These are phyloP conservation scores for Luzula sylvatica DNA, from an alignment of 176 grass and related monocot genomes.

Conservation along the genomic window DNA sequence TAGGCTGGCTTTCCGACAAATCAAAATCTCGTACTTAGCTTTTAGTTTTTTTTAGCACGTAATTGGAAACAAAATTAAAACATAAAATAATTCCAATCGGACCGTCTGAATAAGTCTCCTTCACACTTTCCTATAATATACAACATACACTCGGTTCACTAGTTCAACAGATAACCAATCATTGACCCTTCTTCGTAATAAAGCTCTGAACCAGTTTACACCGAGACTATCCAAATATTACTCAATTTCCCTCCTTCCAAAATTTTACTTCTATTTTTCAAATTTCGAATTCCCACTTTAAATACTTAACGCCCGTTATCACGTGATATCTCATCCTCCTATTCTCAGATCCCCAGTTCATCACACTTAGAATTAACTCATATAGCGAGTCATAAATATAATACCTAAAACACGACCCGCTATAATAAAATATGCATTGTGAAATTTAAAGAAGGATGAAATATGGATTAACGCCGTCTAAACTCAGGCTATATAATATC, in stretches of 20 bases:
- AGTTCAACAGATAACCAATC: background rate
- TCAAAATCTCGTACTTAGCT: too few relatives aligned
- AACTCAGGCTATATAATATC: background rate
- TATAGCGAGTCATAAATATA: background rate
- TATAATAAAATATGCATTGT: background rate
- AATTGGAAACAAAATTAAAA: too few relatives aligned
- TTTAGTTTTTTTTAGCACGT: too few relatives aligned
- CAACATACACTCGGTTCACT: background rate
- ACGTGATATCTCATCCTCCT: background rate
- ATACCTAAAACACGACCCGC: background rate
- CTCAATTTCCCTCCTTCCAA: constrained; percentile 12
- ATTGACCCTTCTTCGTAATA: too few relatives aligned
- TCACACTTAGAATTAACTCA: background rate
- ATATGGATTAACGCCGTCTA: background rate
- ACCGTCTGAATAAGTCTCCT: background rate
- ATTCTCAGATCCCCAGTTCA: background rate
- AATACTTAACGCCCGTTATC: background rate
- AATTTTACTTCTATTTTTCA: constrained; percentile 20
- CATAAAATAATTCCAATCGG: too few relatives aligned
- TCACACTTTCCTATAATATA: background rate
- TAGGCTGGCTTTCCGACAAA: too few relatives aligned
- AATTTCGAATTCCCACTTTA: constrained; percentile 35
- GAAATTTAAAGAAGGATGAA: background rate
- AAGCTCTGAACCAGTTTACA: too few relatives aligned
- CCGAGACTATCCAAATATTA: background rate